Conservation (phyloP, 371 early-diverging fungal species). For the Catenaria anguillulae region DNA sequence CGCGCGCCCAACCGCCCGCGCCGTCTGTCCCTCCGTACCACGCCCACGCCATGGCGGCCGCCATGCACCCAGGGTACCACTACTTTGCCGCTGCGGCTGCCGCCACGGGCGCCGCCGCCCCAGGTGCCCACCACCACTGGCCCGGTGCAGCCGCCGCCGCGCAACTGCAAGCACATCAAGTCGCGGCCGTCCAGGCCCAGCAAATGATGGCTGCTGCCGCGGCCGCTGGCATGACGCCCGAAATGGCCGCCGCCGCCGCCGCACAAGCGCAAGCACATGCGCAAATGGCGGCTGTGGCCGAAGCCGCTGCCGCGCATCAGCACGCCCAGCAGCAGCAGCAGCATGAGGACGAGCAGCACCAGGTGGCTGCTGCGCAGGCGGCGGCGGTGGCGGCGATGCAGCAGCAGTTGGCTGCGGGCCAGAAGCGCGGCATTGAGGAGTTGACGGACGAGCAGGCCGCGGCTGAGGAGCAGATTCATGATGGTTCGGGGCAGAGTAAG, state of each 20-base stretch:
- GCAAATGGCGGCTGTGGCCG: not conserved
- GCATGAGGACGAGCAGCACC: too few relatives aligned
- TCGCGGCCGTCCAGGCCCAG: not conserved
- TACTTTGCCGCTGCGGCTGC: not conserved
- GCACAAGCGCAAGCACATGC: not conserved
- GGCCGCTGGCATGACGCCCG: too few relatives aligned
- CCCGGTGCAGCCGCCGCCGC: not conserved
- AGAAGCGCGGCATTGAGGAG: too few relatives aligned
- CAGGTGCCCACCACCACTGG: not conserved
- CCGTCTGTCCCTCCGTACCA: conserved; percentile 1
- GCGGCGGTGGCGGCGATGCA: too few relatives aligned
- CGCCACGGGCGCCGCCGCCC: not conserved
- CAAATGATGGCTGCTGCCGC: not conserved
- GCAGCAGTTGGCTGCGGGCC: too few relatives aligned
- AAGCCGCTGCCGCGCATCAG: too few relatives aligned
- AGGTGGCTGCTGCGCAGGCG: too few relatives aligned
- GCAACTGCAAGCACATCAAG: not conserved
- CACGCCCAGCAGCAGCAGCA: too few relatives aligned
- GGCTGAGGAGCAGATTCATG: too few relatives aligned
- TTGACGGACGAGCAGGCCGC: too few relatives aligned
- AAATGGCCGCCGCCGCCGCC: not conserved
- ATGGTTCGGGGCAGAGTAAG: too few relatives aligned
- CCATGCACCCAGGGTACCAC: conserved; percentile 4
- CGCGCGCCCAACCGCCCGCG: conserved; percentile 3
- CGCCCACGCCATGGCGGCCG: conserved; percentile 6